These are phyloP conservation scores for Metarhizium rileyi DNA, from an alignment of 2,329 filamentous ascomycete genomes.

Conservation along the genomic window DNA sequence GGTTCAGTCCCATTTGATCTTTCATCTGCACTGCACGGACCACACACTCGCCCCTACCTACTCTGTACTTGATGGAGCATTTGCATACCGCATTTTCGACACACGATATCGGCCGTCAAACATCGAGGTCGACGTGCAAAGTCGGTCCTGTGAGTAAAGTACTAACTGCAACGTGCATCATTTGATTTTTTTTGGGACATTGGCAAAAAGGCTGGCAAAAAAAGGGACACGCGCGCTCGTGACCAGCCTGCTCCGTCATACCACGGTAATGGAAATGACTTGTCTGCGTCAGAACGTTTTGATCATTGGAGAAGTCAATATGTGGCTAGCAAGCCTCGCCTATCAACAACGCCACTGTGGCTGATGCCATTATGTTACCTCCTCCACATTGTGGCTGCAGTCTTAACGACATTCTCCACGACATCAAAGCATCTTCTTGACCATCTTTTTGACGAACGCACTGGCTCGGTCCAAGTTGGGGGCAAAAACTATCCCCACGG, in stretches of 20 bases:
- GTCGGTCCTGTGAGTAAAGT: no score
- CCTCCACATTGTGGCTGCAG: neutral
- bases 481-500: no score
- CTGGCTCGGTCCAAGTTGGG: no score
- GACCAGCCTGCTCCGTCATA: neutral
- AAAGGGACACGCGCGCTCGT: neutral
- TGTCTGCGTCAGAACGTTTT: neutral
- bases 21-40: neutral
- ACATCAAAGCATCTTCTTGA: no score
- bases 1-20: neutral
- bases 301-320: neutral
- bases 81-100: neutral
- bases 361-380: constrained; percentile 1
- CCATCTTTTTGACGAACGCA: no score
- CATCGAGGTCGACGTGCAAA: no score
- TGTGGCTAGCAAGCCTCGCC: neutral
- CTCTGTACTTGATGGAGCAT: no score
- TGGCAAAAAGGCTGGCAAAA: no score
- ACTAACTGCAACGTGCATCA: no score
- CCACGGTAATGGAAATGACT: neutral
- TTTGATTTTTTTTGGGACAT: no score
- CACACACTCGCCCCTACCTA: neutral
- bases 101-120: neutral
- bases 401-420: neutral
- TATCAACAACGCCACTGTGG: constrained; percentile 5